These are phyloP conservation scores for Fusarium agapanthi DNA, from an alignment of 2,329 filamentous ascomycete genomes.

Conservation along the genomic window DNA sequence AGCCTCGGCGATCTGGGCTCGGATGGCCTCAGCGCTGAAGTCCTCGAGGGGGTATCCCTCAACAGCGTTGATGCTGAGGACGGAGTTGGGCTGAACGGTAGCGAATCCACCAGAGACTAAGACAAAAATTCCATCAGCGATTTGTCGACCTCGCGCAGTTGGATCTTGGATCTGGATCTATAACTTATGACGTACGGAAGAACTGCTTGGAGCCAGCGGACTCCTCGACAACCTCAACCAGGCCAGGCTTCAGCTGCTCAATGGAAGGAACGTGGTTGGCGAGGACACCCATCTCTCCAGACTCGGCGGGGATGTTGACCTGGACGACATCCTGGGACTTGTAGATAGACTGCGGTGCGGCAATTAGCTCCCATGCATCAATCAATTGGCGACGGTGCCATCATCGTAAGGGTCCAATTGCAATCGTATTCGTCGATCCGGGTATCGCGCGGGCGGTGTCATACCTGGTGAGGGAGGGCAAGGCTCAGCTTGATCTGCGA, in stretches of 20 bases:
- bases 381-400: slow-evolving; percentile 41
- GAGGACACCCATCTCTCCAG: slow-evolving; percentile 98
- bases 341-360: slow-evolving; percentile 72
- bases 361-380: slow-evolving; percentile 56
- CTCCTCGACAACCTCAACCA: slow-evolving; percentile 97
- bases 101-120: slow-evolving; percentile 96
- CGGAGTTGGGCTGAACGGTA: slow-evolving; percentile 92
- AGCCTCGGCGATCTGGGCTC: slow-evolving; percentile 89
- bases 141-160: background rate
- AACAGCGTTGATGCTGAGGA: slow-evolving; percentile 97
- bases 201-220: slow-evolving; percentile 90
- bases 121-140: slow-evolving; percentile 32
- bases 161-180: background rate
- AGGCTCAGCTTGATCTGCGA: slow-evolving; percentile 93
- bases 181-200: slow-evolving; percentile 78
- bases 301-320: slow-evolving; percentile 98
- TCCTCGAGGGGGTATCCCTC: slow-evolving; percentile 95
- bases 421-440: slow-evolving; percentile 36
- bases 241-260: slow-evolving; percentile 96
- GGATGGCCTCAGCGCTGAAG: slow-evolving; percentile 91
- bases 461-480: slow-evolving; percentile 97
- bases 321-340: slow-evolving; percentile 80
- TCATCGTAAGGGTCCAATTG: slow-evolving; percentile 41
- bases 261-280: slow-evolving; percentile 99
- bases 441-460: slow-evolving; percentile 46